Conservation (phyloP, 169 alveolate genomes). For the Eimeria sp. region DNA sequence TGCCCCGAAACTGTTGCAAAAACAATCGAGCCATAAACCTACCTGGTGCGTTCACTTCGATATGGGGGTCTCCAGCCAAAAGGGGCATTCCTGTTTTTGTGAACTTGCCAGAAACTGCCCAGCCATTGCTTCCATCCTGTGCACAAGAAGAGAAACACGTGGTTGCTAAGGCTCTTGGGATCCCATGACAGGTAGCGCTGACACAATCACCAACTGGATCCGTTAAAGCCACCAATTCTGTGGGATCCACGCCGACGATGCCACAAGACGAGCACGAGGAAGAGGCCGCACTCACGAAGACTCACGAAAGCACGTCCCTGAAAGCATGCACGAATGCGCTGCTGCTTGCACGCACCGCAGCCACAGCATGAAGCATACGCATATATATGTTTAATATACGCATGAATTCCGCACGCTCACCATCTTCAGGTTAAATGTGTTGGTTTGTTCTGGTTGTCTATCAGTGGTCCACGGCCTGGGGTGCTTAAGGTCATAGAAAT, state of each 20-base stretch:
- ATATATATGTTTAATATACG: not conserved
- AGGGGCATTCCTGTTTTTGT: slow-evolving; percentile 92
- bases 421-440: not conserved
- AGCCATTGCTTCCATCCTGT: slow-evolving; percentile 88
- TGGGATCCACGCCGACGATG: too few species aligned
- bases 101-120: slow-evolving; percentile 90
- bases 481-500: slow-evolving; percentile 40
- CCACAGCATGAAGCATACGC: not conserved
- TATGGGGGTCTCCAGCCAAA: slow-evolving; percentile 91
- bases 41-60: slow-evolving; percentile 85
- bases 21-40: not conserved
- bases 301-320: not conserved
- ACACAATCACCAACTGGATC: too few species aligned
- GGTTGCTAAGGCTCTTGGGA: too few species aligned
- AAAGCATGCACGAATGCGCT: not conserved
- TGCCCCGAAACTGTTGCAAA: not conserved
- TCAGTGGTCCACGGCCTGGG: slow-evolving; percentile 27
- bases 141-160: not conserved
- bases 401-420: not conserved
- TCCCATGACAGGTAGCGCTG: too few species aligned
- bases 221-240: too few species aligned
- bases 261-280: too few species aligned
- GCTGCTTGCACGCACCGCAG: not conserved
- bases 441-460: not conserved
- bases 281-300: too few species aligned